phyloP scores from a whole-genome alignment of 2,329 filamentous ascomycete species.

The Graphiopsis chlorocephala region DNA sequence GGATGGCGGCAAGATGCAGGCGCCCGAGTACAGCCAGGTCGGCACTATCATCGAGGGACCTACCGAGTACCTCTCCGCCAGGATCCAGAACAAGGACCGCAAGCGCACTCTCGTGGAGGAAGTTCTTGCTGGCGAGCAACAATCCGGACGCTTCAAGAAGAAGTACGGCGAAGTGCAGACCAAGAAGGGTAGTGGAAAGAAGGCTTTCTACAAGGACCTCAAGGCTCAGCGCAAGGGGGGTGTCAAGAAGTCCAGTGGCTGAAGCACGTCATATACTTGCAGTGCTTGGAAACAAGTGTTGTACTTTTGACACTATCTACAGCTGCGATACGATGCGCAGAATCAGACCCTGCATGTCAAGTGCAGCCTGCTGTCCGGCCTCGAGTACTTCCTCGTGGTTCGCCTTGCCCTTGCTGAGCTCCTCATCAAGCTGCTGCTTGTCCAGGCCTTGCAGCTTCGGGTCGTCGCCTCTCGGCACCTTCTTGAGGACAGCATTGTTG shows the following conservation, averaged over 20 bases:
- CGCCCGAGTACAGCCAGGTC: conserved; percentile 83
- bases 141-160: conserved; percentile 71
- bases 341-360: conserved; percentile 58
- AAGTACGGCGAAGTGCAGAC: conserved; percentile 86
- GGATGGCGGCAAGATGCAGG: conserved; percentile 64
- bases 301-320: conserved; percentile 23
- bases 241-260: conserved; percentile 33
- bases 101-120: conserved; percentile 87
- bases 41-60: conserved; percentile 86
- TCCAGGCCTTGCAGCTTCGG: conserved; percentile 50
- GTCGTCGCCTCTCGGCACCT: conserved; percentile 59
- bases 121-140: conserved; percentile 65
- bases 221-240: conserved; percentile 54
- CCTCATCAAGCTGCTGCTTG: conserved; percentile 51
- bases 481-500: conserved; percentile 60
- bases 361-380: conserved; percentile 57
- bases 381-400: conserved; percentile 66
- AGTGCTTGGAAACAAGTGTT: conserved; percentile 11
- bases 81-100: conserved; percentile 81
- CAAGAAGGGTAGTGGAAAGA: conserved; percentile 82
- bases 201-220: conserved; percentile 80
- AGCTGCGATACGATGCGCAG: conserved; percentile 46
- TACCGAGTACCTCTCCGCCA: conserved; percentile 78
- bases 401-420: conserved; percentile 59
- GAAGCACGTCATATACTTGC: background rate